Base-by-base conservation (phyloP, 768 basidiomycete genomes). In the Auricularia auricula-judae region DNA sequence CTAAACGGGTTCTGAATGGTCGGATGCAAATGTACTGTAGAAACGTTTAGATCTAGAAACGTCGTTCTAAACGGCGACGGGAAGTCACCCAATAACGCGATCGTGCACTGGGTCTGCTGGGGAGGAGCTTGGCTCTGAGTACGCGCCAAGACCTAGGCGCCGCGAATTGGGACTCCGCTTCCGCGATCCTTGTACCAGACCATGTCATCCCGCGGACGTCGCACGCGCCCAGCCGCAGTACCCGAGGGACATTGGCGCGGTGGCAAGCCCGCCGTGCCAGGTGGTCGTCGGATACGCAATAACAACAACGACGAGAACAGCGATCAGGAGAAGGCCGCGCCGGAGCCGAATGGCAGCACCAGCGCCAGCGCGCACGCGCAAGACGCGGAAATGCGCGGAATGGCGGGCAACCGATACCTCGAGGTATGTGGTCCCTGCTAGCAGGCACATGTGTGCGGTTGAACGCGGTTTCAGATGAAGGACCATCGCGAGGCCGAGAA, bases 401-500 rank as follows among this genome's bases (percentile, higher is more conserved):
- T 59, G 23, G 23, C 56, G 23, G 56, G 56, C 23, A 59, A 59
- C 56, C 23, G 23, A 10, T 59, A 59, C 23, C 5, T 59, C 23
- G 8, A 59, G 56, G 56, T 59, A 23, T 29, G 56, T 59, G 23
- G 18, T 29, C 23, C 56, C 18, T 8, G 56, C 56, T 59, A 18
- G 33, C 56, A 10, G 14, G 34, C 56, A 29, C 12, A 18, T 59
- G 56, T 34, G 56, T n/a, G 56, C 8, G 4, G 4, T 59, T 35
- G 56, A 18, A 29, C 21, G n/a, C 53, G 53, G 39, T 42, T 54
- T n/a, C 56, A 59, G 56, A 33, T 59, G 56, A 59, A 59, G 56
- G 34, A 59, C 23, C 56, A 34, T 21, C 86, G 90, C 61, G 88
- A 92, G 69, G 71, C 73, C 3, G 91, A 91, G 71, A 78, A 84